Conservation (phyloP, 1,284 basidiomycete genomes). For the Abortiporus biennis region DNA sequence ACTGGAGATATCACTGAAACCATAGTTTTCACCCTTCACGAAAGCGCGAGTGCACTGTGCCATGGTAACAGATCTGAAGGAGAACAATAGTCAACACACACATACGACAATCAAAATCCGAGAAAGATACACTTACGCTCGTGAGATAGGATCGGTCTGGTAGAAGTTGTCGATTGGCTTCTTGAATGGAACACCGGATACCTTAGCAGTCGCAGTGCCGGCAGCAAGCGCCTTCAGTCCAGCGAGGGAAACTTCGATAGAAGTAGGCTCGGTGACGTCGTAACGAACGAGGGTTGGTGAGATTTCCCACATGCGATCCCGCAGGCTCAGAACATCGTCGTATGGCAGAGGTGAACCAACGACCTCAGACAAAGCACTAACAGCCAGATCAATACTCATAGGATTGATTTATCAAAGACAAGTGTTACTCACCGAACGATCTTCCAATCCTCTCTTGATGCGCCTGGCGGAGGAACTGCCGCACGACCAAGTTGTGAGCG, state of each 20-base stretch:
- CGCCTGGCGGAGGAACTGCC: constrained; percentile 93
- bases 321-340: constrained; percentile 81
- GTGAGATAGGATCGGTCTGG: constrained; percentile 86
- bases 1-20: constrained; percentile 30
- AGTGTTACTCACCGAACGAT: constrained; percentile 74
- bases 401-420: neutral
- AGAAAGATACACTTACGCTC: constrained; percentile 54
- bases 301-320: constrained; percentile 97
- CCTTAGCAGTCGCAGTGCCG: constrained; percentile 48
- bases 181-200: constrained; percentile 59
- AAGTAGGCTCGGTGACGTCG: constrained; percentile 79
- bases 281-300: constrained; percentile 89
- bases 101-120: neutral
- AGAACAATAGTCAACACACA: constrained; percentile 7
- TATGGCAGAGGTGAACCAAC: constrained; percentile 81
- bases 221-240: constrained; percentile 63
- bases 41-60: constrained; percentile 79
- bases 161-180: constrained; percentile 94
- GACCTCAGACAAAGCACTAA: constrained; percentile 87
- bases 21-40: constrained; percentile 56
- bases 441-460: constrained; percentile 98
- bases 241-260: constrained; percentile 60
- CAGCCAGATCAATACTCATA: neutral
- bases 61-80: constrained; percentile 74
- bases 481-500: constrained; percentile 87